These are phyloP conservation scores for Umbilicus rupestris DNA, from an alignment of 164 flowering plant species.

Conservation along the genomic window DNA sequence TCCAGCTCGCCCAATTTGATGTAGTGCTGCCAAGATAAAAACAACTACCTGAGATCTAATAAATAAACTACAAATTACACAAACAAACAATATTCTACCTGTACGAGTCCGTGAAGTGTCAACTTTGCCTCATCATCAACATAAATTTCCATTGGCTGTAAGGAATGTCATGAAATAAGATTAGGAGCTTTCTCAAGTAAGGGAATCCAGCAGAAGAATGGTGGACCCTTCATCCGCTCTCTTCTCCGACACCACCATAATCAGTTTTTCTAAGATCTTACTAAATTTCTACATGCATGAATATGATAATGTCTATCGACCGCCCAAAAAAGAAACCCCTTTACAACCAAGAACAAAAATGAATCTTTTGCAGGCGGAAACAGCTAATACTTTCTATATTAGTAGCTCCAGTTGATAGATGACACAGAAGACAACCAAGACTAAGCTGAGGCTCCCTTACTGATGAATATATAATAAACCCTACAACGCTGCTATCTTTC, in stretches of 20 bases:
- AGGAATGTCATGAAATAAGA: slow-evolving; percentile 58
- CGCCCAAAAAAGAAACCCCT: neutral
- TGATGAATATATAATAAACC: slow-evolving; percentile 10
- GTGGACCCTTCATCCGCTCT: neutral
- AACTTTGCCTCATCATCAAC: slow-evolving; percentile 98
- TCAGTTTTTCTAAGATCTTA: no score
- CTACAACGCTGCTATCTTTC: no score
- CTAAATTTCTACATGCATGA: no score
- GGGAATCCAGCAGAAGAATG: slow-evolving; percentile 38
- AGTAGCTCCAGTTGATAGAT: no score
- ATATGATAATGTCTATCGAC: no score
- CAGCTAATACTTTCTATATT: no score
- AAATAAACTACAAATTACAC: neutral
- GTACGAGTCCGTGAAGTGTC: slow-evolving; percentile 97
- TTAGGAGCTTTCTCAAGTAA: slow-evolving; percentile 54
- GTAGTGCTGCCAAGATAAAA: slow-evolving; percentile 57
- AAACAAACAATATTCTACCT: slow-evolving; percentile 34
- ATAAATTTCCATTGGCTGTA: slow-evolving; percentile 99
- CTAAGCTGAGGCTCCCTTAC: slow-evolving; percentile 2
- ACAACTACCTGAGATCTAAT: neutral
- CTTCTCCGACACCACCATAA: slow-evolving; percentile 4
- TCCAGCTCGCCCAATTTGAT: slow-evolving; percentile 86
- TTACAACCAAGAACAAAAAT: no score
- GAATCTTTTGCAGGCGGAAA: neutral
- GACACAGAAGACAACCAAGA: no score